These are phyloP conservation scores for Talaromyces sp. DNA, from an alignment of 2,329 filamentous ascomycete genomes.

Conservation along the genomic window DNA sequence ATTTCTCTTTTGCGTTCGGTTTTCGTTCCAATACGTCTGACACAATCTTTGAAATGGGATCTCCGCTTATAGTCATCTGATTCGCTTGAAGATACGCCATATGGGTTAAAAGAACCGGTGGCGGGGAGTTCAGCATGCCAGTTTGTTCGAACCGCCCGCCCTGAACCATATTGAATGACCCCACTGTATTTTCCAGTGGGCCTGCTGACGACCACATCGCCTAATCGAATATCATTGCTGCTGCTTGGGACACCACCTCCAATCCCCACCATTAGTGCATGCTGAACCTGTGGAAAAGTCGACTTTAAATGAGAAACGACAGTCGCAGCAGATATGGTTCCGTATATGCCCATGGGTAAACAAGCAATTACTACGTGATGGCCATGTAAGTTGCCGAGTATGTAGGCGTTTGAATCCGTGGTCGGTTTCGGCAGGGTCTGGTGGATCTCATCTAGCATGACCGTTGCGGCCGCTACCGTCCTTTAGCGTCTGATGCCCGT, in stretches of 20 bases:
- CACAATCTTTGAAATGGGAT: neutral
- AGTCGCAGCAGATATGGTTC: neutral
- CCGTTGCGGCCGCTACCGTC: no score
- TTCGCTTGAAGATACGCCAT: neutral
- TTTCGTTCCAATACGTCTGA: no score
- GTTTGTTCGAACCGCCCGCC: neutral
- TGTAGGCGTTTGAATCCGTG: neutral
- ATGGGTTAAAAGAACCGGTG: neutral
- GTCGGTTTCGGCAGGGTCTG: neutral
- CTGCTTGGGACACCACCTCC: slow-evolving; percentile 17
- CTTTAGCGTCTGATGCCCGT: no score
- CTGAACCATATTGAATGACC: neutral
- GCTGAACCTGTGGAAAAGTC: slow-evolving; percentile 10
- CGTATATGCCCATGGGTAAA: neutral
- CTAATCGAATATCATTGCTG: slow-evolving; percentile 21
- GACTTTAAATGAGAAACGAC: neutral
- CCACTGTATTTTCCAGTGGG: slow-evolving; percentile 1
- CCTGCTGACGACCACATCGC: slow-evolving; percentile 26
- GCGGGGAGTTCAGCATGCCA: neutral
- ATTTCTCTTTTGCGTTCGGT: no score
- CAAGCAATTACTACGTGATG: neutral
- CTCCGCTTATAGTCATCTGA: neutral
- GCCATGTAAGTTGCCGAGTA: neutral
- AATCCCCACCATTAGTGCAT: slow-evolving; percentile 20
- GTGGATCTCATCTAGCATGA: no score